Base-by-base conservation (phyloP, 176 grass and related monocot genomes). In the Dactylis glomerata region DNA sequence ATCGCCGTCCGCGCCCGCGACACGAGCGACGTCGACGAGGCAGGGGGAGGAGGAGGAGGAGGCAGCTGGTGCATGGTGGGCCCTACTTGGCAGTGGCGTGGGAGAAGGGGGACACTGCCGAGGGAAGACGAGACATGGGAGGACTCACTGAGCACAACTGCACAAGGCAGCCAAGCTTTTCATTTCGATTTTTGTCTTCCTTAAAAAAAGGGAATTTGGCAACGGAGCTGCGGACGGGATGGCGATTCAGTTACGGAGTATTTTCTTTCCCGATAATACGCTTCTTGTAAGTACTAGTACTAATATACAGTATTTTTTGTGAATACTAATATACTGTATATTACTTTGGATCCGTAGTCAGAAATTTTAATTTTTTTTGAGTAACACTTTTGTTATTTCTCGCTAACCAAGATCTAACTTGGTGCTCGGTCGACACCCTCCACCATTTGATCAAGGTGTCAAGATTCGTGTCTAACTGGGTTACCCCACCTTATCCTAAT, bases 1-100 rank as follows among this genome's bases (percentile, higher is more conserved):
- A 98, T 81, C 65, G 87, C 91, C 76, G 92, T 88, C 68, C 92
- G 94, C 58, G 95, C 95, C 76, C 95, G 92, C 14, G 95, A 95
- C 31, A 98, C 95, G 2, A 98, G 83, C 37, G 95, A 98, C 92
- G 70, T 67, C 86, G 65, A 81, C 81, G 68, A 46, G 34, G 85
- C 12, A 36, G 59, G 46, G 66, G 84, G 37, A 27, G 83, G 64
- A 44, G 82, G 1, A 65, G 68, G 79, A 9, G 87, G 68, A 27
- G 83, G 68, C 23, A 84, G 87, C 81, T 79, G 87, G 80, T 71
- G 61, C 81, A 91, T 90, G 76, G 85, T 38, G 75, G 81, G 75
- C 68, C 78, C 89, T 76, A 87, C 75, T 30, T 76, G 76, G 81
- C 76, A 87, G 85, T 69, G 81, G 20, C 68, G 66, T 27, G 68